These are phyloP conservation scores for Pleurotus sapidus DNA, from an alignment of 768 basidiomycete species.

Conservation along the genomic window DNA sequence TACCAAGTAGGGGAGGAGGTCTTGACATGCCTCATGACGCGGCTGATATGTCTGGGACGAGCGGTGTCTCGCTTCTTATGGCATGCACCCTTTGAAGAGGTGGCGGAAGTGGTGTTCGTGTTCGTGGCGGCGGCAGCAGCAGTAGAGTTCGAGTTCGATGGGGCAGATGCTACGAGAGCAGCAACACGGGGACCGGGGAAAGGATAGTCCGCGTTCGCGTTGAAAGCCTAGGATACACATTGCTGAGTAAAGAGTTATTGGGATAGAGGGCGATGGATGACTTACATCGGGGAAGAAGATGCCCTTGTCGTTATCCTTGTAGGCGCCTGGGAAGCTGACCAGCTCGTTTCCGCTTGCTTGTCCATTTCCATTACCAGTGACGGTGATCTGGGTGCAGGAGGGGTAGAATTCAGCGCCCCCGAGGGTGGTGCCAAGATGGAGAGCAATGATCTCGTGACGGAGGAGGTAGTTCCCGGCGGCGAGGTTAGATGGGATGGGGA, in stretches of 20 bases:
- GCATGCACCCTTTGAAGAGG: conserved; percentile 13
- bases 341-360: conserved; percentile 44
- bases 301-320: conserved; percentile 67
- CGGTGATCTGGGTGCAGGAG: conserved; percentile 55
- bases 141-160: background rate
- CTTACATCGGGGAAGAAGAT: conserved; percentile 53
- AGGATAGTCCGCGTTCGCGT: conserved; percentile 25
- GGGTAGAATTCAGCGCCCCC: conserved; percentile 83
- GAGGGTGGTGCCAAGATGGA: conserved; percentile 54
- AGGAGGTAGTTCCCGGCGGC: conserved; percentile 71
- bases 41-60: conserved; percentile 24
- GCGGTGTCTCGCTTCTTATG: conserved; percentile 16
- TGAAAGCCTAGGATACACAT: conserved; percentile 22
- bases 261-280: background rate
- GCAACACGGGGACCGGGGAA: conserved; percentile 56
- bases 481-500: conserved; percentile 48
- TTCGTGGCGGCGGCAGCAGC: background rate
- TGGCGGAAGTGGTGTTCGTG: conserved; percentile 13
- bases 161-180: conserved; percentile 26
- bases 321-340: conserved; percentile 71
- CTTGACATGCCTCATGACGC: conserved; percentile 19
- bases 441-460: conserved; percentile 78
- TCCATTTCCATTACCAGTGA: conserved; percentile 54
- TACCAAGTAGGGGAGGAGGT: too few relatives aligned
- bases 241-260: too few relatives aligned